phyloP scores from a whole-genome alignment of 2,329 filamentous ascomycete species.

The Exophiala mesophila region DNA sequence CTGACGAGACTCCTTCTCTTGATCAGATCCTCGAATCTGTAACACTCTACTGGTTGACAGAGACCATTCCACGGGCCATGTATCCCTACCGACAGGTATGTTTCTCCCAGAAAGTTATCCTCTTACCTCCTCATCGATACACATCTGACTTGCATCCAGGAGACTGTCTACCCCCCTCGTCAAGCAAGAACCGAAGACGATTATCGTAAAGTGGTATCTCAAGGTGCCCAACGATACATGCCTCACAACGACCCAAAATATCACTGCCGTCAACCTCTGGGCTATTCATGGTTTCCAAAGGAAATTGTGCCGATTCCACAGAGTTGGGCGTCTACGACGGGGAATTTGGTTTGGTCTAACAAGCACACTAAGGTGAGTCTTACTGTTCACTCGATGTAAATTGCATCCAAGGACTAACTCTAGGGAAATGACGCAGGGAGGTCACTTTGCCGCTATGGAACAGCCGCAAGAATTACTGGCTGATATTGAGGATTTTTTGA shows the following conservation, averaged over 20 bases:
- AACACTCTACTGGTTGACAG: slow-evolving; percentile 37
- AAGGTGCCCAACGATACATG: background rate
- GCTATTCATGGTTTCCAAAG: slow-evolving; percentile 20
- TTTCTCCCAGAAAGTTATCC: background rate
- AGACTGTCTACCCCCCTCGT: too few relatives aligned
- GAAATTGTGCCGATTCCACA: slow-evolving; percentile 22
- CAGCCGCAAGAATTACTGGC: slow-evolving; percentile 41
- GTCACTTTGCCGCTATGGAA: slow-evolving; percentile 50
- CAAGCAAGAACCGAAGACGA: background rate
- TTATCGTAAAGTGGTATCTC: background rate
- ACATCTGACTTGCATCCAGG: too few relatives aligned
- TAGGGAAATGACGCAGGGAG: slow-evolving; percentile 34
- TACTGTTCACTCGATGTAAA: background rate
- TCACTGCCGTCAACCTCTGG: slow-evolving; percentile 15
- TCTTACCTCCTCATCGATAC: background rate
- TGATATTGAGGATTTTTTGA: slow-evolving; percentile 37
- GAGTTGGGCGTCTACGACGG: slow-evolving; percentile 19
- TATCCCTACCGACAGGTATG: slow-evolving; percentile 28
- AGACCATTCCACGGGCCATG: slow-evolving; percentile 33
- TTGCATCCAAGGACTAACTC: background rate
- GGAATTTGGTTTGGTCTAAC: slow-evolving; percentile 20
- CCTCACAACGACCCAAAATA: slow-evolving; percentile 9
- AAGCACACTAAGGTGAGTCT: slow-evolving; percentile 9
- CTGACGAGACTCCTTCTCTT: slow-evolving; percentile 30
- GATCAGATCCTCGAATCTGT: slow-evolving; percentile 33